phyloP scores from a whole-genome alignment of 1,284 basidiomycete species.

The Apiotrichum porosum region DNA sequence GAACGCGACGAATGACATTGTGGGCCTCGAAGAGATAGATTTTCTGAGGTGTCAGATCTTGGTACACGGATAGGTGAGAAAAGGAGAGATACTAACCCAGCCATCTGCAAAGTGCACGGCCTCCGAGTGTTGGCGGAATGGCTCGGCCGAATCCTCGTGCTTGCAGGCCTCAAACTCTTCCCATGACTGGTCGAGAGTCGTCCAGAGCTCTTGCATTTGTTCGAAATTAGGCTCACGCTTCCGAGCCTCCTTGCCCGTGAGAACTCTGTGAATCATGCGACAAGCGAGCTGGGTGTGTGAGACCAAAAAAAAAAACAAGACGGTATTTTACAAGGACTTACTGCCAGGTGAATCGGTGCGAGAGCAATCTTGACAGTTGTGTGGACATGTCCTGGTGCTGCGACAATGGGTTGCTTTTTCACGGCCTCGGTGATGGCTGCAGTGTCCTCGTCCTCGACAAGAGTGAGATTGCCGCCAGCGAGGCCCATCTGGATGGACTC shows the following conservation, averaged over 20 bases:
- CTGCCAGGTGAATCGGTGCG: slow-evolving; percentile 62
- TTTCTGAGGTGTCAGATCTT: slow-evolving; percentile 22
- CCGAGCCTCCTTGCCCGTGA: slow-evolving; percentile 68
- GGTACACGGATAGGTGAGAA: no score
- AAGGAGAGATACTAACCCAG: slow-evolving; percentile 78
- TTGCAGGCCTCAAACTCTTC: slow-evolving; percentile 68
- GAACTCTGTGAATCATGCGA: slow-evolving; percentile 63
- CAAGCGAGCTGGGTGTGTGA: slow-evolving; percentile 54
- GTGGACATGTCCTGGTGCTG: slow-evolving; percentile 27
- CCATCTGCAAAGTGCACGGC: slow-evolving; percentile 65
- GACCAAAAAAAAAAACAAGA: background rate
- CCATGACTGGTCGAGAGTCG: slow-evolving; percentile 71
- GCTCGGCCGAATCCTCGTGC: slow-evolving; percentile 33
- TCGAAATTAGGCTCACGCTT: slow-evolving; percentile 58
- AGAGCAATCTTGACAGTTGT: slow-evolving; percentile 51
- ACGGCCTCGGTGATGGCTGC: slow-evolving; percentile 3
- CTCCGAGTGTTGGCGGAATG: slow-evolving; percentile 57
- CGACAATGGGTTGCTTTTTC: slow-evolving; percentile 4
- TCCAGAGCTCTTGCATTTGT: slow-evolving; percentile 68
- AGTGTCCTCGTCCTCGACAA: slow-evolving; percentile 52
- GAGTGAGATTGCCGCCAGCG: slow-evolving; percentile 66
- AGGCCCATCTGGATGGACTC: slow-evolving; percentile 73
- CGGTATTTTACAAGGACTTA: slow-evolving; percentile 13
- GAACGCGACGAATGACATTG: slow-evolving; percentile 40
- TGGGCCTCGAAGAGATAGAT: slow-evolving; percentile 46